Conservation (phyloP, 257 asterid genomes). For the Nicotiana otophora region DNA sequence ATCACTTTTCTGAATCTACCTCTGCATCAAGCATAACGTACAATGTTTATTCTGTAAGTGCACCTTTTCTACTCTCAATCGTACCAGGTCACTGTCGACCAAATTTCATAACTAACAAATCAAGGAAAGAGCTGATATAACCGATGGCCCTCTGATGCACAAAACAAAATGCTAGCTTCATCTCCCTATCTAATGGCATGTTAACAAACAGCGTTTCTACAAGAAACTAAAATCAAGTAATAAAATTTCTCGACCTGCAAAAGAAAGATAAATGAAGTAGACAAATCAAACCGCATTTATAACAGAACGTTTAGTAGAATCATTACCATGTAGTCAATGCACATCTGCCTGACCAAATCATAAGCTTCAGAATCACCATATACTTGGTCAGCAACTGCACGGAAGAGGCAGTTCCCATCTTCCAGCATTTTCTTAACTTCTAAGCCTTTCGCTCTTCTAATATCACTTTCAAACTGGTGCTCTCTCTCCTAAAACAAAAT, state of each 20-base stretch:
- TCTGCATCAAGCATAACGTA: not conserved
- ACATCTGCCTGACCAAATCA: constrained; percentile 97
- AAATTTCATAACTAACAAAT: not conserved
- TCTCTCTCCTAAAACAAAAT: constrained; percentile 73
- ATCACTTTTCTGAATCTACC: not conserved
- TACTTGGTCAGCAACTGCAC: constrained; percentile 99
- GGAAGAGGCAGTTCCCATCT: constrained; percentile 98
- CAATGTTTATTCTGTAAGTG: not conserved
- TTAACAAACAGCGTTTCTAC: not conserved
- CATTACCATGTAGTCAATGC: constrained; percentile 96
- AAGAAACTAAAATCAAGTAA: not conserved
- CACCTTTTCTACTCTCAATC: not conserved
- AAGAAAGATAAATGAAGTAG: not conserved
- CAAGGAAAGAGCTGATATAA: not conserved
- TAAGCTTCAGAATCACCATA: constrained; percentile 91
- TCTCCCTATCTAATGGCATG: not conserved
- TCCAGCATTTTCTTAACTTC: constrained; percentile 94
- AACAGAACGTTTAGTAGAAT: not conserved
- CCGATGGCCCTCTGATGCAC: not conserved
- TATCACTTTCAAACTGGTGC: constrained; percentile 78
- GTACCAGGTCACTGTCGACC: not conserved
- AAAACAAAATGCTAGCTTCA: not conserved
- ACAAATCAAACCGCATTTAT: not conserved
- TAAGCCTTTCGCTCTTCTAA: constrained; percentile 82
- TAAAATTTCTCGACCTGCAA: not conserved